These are phyloP conservation scores for Candida schatavii DNA, from an alignment of 805 yeast genomes.

Conservation along the genomic window DNA sequence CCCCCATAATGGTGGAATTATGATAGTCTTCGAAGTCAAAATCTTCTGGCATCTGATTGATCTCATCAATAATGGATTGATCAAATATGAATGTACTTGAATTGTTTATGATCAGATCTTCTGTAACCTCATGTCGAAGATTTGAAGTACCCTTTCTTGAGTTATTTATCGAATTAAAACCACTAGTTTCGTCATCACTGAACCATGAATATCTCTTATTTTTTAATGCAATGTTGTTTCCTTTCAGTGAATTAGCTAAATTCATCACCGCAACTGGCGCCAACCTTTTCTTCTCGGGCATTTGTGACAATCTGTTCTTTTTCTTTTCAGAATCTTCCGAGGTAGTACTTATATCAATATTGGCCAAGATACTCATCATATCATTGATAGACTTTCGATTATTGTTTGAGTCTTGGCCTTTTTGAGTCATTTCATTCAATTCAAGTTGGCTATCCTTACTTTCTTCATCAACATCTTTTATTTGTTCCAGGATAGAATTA, in stretches of 20 bases:
- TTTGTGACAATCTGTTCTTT: slow-evolving; percentile 6
- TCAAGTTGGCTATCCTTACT: too few species aligned
- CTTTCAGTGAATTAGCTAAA: not conserved
- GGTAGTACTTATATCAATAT: slow-evolving; percentile 11
- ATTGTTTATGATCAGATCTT: not conserved
- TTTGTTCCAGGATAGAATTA: not conserved
- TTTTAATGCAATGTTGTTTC: not conserved
- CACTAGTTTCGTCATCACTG: slow-evolving; percentile 23
- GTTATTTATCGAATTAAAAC: slow-evolving; percentile 8
- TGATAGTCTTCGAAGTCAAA: slow-evolving; percentile 33
- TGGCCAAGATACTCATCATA: slow-evolving; percentile 29
- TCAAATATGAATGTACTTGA: slow-evolving; percentile 13
- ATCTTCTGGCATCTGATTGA: slow-evolving; percentile 36
- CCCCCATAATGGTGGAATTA: not conserved
- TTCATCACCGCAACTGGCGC: not conserved
- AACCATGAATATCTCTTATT: slow-evolving; percentile 29
- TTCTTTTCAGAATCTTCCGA: slow-evolving; percentile 3
- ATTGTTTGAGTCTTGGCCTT: not conserved
- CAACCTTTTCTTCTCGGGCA: not conserved
- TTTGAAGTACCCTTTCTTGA: not conserved
- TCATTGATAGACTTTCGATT: slow-evolving; percentile 29
- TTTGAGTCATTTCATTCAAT: slow-evolving; percentile 6
- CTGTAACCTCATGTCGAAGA: slow-evolving; percentile 1
- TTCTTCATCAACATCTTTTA: slow-evolving; percentile 3
- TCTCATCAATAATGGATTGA: slow-evolving; percentile 34